These are phyloP conservation scores for Yamadazyma sp. DNA, from an alignment of 1,139 yeast species.

Conservation along the genomic window DNA sequence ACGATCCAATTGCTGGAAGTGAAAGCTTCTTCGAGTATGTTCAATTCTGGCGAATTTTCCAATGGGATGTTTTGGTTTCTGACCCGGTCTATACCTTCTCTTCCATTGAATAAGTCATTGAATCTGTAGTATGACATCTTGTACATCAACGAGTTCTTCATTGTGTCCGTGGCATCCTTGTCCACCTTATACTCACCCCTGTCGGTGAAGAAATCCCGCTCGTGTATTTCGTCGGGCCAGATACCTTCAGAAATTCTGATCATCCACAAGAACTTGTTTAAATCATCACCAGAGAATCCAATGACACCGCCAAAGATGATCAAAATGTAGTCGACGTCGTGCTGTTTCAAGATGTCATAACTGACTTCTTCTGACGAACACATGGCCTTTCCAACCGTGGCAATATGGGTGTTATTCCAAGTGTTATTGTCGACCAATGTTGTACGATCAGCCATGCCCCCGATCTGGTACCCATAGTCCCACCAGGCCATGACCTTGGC, in stretches of 20 bases:
- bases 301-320: conserved; percentile 92
- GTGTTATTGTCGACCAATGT: conserved; percentile 98
- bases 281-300: conserved; percentile 95
- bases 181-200: conserved; percentile 90
- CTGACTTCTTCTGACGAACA: conserved; percentile 85
- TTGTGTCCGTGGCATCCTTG: conserved; percentile 72
- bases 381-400: conserved; percentile 99
- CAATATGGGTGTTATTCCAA: conserved; percentile 99
- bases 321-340: conserved; percentile 93
- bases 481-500: conserved; percentile 99
- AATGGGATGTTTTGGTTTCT: conserved; percentile 76
- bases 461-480: conserved; percentile 99
- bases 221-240: conserved; percentile 97
- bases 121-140: conserved; percentile 92
- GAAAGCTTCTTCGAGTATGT: conserved; percentile 88
- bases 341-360: conserved; percentile 81
- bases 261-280: conserved; percentile 98
- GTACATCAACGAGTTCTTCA: conserved; percentile 90
- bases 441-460: conserved; percentile 99
- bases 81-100: conserved; percentile 79
- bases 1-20: conserved; percentile 97
- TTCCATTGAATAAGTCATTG: conserved; percentile 68
- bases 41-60: conserved; percentile 57
- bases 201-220: conserved; percentile 79
- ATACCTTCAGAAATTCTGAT: conserved; percentile 97